These are phyloP conservation scores for Tylopilus balloui DNA, from an alignment of 768 basidiomycete species.

Conservation along the genomic window DNA sequence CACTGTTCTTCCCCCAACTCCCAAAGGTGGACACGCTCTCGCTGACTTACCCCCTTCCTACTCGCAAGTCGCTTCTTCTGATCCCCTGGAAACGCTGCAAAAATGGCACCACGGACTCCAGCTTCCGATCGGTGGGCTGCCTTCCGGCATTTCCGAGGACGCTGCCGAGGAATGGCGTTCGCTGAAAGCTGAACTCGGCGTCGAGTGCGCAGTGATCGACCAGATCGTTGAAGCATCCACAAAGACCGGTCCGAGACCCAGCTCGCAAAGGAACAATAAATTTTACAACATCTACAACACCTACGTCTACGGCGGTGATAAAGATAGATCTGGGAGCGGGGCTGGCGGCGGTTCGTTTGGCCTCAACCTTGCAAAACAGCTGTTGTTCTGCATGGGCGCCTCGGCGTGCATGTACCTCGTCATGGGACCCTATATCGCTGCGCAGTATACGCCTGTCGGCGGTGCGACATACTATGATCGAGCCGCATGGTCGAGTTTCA, in stretches of 20 bases:
- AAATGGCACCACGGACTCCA: slow-evolving; percentile 66
- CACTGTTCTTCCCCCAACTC: slow-evolving; percentile 67
- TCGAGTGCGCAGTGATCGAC: slow-evolving; percentile 75
- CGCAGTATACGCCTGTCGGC: slow-evolving; percentile 52
- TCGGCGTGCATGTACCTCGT: slow-evolving; percentile 59
- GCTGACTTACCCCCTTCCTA: slow-evolving; percentile 73
- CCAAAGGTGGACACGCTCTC: slow-evolving; percentile 41
- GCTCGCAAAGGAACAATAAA: slow-evolving; percentile 43
- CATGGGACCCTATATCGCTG: slow-evolving; percentile 54
- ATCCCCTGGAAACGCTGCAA: slow-evolving; percentile 55
- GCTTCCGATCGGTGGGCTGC: slow-evolving; percentile 39
- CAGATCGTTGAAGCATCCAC: slow-evolving; percentile 48
- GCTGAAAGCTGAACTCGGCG: slow-evolving; percentile 73
- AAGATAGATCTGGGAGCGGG: slow-evolving; percentile 29
- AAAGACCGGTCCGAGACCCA: slow-evolving; percentile 31
- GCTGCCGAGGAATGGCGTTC: slow-evolving; percentile 72
- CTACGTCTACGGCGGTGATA: slow-evolving; percentile 46
- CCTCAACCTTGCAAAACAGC: slow-evolving; percentile 40
- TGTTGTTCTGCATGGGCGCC: slow-evolving; percentile 56
- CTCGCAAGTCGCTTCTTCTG: slow-evolving; percentile 48
- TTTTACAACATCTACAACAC: slow-evolving; percentile 91
- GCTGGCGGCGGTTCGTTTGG: slow-evolving; percentile 25
- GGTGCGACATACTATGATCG: slow-evolving; percentile 78
- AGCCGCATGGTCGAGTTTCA: slow-evolving; percentile 75
- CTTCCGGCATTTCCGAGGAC: slow-evolving; percentile 61